Conservation (phyloP, 306 rosid species). For the Trifolium fragiferum region DNA sequence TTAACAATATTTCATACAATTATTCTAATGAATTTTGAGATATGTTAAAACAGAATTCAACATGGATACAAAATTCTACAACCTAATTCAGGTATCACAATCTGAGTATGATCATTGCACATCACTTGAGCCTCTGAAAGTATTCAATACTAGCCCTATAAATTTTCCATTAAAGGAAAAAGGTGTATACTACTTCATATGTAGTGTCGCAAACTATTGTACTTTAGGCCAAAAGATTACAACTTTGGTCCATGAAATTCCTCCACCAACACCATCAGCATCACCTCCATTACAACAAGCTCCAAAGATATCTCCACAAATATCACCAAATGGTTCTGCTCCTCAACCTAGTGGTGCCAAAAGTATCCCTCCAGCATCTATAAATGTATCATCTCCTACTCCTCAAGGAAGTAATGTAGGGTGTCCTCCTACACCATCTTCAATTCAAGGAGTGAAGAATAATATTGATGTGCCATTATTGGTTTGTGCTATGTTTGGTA, state of each 20-base stretch:
- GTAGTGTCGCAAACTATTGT: constrained; percentile 49
- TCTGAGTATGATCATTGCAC: constrained; percentile 51
- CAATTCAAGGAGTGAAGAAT: constrained; percentile 15
- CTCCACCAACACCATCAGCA: constrained; percentile 38
- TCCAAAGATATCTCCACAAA: constrained; percentile 14
- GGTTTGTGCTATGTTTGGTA: constrained; percentile 19
- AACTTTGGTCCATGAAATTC: constrained; percentile 34
- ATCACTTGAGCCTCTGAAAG: constrained; percentile 35
- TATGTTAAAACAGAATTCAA: constrained; percentile 42
- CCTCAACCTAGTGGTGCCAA: constrained; percentile 30
- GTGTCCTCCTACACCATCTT: constrained; percentile 38
- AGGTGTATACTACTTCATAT: constrained; percentile 40
- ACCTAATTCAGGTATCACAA: constrained; percentile 46
- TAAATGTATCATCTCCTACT: neutral
- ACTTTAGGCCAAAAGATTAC: constrained; percentile 46
- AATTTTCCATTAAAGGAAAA: constrained; percentile 34
- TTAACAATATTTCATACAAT: neutral
- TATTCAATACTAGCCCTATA: constrained; percentile 47
- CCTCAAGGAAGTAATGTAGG: constrained; percentile 16
- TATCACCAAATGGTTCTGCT: constrained; percentile 36
- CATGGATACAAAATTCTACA: constrained; percentile 48
- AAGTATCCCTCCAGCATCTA: constrained; percentile 8
- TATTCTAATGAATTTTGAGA: constrained; percentile 7
- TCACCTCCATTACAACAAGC: neutral
- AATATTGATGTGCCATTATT: constrained; percentile 32